These are phyloP conservation scores for Saccharum hybrid DNA, from an alignment of 202 grass and related monocot genomes.

Conservation along the genomic window DNA sequence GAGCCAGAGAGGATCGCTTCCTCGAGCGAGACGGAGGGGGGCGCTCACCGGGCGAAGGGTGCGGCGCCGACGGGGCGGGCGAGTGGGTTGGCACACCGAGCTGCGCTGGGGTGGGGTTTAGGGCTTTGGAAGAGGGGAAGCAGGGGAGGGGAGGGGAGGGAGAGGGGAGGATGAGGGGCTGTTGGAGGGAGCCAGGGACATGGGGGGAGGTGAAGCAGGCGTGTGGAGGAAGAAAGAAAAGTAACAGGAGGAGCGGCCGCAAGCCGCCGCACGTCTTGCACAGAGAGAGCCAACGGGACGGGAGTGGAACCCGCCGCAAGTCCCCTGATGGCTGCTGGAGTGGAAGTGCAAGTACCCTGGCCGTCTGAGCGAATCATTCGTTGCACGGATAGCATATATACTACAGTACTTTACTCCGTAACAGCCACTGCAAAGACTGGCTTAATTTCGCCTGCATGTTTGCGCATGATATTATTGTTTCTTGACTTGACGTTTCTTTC, in stretches of 20 bases:
- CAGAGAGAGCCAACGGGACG: background rate
- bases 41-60: slow-evolving; percentile 27
- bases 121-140: slow-evolving; percentile 29
- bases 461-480: no score
- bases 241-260: background rate
- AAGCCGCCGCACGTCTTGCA: background rate
- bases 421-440: no score
- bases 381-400: no score
- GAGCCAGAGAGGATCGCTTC: background rate
- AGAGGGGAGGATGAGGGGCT: background rate
- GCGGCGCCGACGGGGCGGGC: slow-evolving; percentile 13
- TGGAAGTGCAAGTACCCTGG: no score
- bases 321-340: background rate
- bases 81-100: background rate
- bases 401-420: no score
- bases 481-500: no score
- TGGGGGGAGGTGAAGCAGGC: background rate
- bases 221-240: slow-evolving; percentile 44
- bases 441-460: no score
- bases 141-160: rapidly evolving
- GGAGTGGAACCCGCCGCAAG: background rate
- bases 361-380: no score
- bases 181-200: no score
- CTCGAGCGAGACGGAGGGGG: background rate
- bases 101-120: slow-evolving; percentile 23